phyloP scores from a whole-genome alignment of 257 asterid genomes.

The Echium plantagineum region DNA sequence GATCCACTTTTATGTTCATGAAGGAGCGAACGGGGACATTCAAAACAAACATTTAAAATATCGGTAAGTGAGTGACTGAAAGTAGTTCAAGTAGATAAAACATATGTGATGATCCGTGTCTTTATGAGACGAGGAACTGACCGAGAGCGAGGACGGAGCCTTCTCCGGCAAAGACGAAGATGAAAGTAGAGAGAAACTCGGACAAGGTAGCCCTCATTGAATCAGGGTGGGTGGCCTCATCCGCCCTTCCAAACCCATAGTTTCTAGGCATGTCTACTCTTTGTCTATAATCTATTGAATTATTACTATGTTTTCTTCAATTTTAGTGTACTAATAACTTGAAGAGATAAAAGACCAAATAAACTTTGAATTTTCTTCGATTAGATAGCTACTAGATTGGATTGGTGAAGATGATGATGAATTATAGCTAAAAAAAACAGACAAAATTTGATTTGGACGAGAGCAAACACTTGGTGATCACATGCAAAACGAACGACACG shows the following conservation, averaged over 20 bases:
- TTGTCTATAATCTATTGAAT: too few species aligned
- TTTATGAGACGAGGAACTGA: conserved; percentile 9
- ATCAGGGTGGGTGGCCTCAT: conserved; percentile 94
- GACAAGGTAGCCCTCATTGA: conserved; percentile 71
- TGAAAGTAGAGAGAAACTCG: conserved; percentile 71
- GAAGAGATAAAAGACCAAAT: too few species aligned
- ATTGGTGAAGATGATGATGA: conserved; percentile 1
- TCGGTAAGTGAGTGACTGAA: too few species aligned
- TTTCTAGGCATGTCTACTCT: conserved; percentile 42
- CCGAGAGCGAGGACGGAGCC: conserved; percentile 80
- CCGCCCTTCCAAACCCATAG: conserved; percentile 70
- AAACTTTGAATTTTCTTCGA: not conserved
- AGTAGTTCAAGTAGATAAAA: too few species aligned
- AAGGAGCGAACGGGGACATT: too few species aligned
- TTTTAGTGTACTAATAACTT: too few species aligned
- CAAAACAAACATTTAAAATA: too few species aligned
- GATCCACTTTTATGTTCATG: too few species aligned
- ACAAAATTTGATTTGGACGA: not conserved
- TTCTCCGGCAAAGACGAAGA: conserved; percentile 88
- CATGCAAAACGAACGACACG: conserved; percentile 69
- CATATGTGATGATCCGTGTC: too few species aligned
- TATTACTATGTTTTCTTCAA: not conserved
- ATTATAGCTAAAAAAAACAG: conserved; percentile 10
- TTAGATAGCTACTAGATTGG: too few species aligned
- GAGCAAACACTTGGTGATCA: conserved; percentile 72